Evolutionary conservation across 1,284 basidiomycete genomes (phyloP).

Genomic region (Melampsora abietis-canadensis): DNA sequence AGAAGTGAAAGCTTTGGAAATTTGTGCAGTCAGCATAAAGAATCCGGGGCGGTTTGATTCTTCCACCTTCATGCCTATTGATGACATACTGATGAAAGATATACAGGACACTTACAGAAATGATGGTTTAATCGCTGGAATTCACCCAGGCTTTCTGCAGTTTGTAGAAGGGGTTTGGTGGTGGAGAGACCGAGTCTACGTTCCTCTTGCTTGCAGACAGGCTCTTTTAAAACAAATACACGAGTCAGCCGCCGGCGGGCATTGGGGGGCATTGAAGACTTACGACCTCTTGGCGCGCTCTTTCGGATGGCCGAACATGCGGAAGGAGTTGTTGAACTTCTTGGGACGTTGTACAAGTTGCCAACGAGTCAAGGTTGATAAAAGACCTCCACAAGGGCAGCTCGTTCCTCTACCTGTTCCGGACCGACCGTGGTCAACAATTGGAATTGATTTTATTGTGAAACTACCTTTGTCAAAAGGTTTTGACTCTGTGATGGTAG

Average conservation of each 20-base stretch:
- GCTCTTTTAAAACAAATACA: not conserved
- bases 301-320: constrained; percentile 16
- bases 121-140: no score
- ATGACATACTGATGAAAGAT: no score
- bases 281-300: not conserved
- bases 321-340: constrained; percentile 6
- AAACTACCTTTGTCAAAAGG: constrained; percentile 55
- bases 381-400: constrained; percentile 48
- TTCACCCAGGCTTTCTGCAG: no score
- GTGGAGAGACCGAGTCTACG: not conserved
- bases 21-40: no score
- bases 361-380: not conserved
- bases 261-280: not conserved
- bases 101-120: no score
- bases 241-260: not conserved
- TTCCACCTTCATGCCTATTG: no score
- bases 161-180: not conserved
- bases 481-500: constrained; percentile 55
- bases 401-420: constrained; percentile 54
- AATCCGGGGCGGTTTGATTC: no score
- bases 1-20: no score
- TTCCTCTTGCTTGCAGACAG: constrained; percentile 39
- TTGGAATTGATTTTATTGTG: constrained; percentile 59
- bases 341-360: constrained; percentile 9
- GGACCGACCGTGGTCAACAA: constrained; percentile 54